Base-by-base conservation (phyloP, 2,329 filamentous ascomycete species). In the Calycina marina region DNA sequence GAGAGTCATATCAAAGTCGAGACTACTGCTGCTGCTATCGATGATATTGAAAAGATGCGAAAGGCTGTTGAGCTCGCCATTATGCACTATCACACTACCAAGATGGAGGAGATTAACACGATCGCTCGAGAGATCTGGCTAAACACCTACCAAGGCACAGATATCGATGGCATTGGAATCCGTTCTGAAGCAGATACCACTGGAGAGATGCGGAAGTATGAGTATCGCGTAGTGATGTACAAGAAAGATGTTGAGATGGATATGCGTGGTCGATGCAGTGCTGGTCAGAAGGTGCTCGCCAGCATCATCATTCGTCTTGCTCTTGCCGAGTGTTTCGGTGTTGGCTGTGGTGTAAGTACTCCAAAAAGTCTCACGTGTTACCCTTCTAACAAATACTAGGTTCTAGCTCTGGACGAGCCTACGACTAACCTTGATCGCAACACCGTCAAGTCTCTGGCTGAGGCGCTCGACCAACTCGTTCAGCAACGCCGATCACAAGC, bases 161-260 rank as follows among this genome's bases (percentile, higher is more conserved):
- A 98, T 51, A 86, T 98, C 34, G 90, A 98, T 60, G 90, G 82
- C 1, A 93, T 98, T 51, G 69, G 92, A 50, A 96, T 98, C 58
- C 79, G 81, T 25, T 93, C 86, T 12, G 88, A 96, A 56, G 65
- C 65, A 25, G 57, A 32, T 5, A 14, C 35, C 2, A 41, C 34
- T 5, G 71, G 72, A 35, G 77, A 72, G 32, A 85, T 83, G 49
- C 76, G 83, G 48, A 81, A 67, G 40, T 96, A 96, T 67, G 96
- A 98, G 59, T 98, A 98, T 63, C 82, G 90, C 28, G 78, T 98
- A 4, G 86, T 83, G 57, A 98, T 98, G 90, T 75, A 93, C 46
- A 98, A 98, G 61, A 79, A 88, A 53, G 85, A 92, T 50, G 83
- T 81, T 1, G 90, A 98, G 57, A 93, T 98, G 85, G 90, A 98